Base-by-base conservation (phyloP, 805 yeast species). In the Yamadazyma laniorum region DNA sequence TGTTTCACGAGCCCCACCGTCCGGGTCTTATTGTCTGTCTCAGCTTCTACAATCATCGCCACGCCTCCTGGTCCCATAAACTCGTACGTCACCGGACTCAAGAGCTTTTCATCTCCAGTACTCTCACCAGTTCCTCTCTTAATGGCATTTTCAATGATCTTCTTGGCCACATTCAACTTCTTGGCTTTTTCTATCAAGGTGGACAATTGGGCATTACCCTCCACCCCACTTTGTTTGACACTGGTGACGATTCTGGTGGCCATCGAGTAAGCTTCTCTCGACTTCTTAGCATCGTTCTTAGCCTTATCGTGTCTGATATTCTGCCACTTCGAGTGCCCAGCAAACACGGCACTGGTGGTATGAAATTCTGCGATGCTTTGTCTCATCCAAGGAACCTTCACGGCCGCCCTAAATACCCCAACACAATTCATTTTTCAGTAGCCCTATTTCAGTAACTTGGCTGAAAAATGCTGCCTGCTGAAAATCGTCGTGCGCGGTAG, bases 261-360 rank as follows among this genome's bases (percentile, higher is more conserved):
- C 53, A 85, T 69, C 49, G 80, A 78, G 50, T 81, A 83, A 4
- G 87, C 80, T 19, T 79, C 69, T 39, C 79, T 75, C 42, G 87
- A 82, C 58, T 78, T 81, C 42, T 75, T 79, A 15, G 88, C 85
- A 63, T 91, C 99, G 53, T 89, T 88, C 46, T 87, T 86, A 39
- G 95, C 95, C 63, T 91, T 91, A 56, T 85, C 93, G 56, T 89
- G 97, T 55, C 89, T 85, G 50, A 93, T 91, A 33, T 85, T 87
- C 29, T 95, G 86, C 99, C 99, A 91, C 61, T 90, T 91, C 25
- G 87, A 83, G 60, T 91, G 99, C 1, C 99, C 99, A 0, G 88
- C 80, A n/a, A 44, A 40, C 1, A 47, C 28, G 1, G 35, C 3
- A 26, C 51, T 13, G 16, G 47, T 35, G 18, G 48, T 34, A 42